A percentile compares a stretch with the other conserved stretches of the same genome.
phyloP scores from a whole-genome alignment of 768 basidiomycete genomes.

The Suillus fuscotomentosus region DNA sequence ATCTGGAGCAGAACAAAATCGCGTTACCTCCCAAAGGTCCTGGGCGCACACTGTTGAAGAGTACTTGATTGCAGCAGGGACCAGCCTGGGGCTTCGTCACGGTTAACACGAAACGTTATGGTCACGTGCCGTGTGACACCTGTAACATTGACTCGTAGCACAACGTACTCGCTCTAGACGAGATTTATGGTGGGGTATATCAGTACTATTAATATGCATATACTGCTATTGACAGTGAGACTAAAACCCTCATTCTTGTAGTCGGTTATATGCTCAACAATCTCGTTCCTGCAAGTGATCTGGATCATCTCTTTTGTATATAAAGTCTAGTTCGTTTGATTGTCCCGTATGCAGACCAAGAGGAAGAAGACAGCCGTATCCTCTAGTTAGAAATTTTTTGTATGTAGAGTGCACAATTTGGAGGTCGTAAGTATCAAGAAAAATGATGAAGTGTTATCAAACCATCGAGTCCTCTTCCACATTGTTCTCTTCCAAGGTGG shows the following conservation, averaged over 20 bases:
- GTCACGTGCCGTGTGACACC: not conserved
- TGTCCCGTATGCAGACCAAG: not conserved
- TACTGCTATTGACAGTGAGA: too few species aligned
- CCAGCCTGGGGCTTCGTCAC: too few species aligned
- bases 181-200: too few species aligned
- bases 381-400: not conserved
- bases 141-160: too few species aligned
- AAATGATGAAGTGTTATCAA: not conserved
- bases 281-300: not conserved
- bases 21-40: conserved; percentile 23
- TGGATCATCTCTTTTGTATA: not conserved
- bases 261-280: not conserved
- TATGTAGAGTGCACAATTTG: not conserved
- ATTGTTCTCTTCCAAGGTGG: conserved; percentile 14
- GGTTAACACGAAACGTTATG: not conserved
- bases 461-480: not conserved
- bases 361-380: not conserved
- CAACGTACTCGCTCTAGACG: too few species aligned
- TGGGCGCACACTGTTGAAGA: conserved; percentile 19
- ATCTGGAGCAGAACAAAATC: not conserved
- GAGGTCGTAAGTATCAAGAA: not conserved
- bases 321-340: too few species aligned
- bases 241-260: too few species aligned
- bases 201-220: too few species aligned
- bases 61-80: not conserved